phyloP scores from a whole-genome alignment of 2,329 filamentous ascomycete genomes.

The Rutstroemia sp. region DNA sequence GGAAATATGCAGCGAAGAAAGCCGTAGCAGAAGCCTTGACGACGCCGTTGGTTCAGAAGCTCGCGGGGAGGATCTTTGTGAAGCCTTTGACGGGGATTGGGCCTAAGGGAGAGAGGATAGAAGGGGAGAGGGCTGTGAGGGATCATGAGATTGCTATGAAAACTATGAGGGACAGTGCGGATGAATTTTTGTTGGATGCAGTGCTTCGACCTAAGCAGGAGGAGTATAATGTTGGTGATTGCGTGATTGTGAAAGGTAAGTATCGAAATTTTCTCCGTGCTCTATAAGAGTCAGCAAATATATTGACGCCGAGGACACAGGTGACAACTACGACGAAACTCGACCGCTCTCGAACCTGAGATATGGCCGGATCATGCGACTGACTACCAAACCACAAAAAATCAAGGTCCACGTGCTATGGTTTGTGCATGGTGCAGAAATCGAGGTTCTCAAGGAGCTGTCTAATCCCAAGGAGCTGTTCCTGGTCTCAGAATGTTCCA shows the following conservation, averaged over 20 bases:
- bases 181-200: not conserved
- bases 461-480: conserved; percentile 17
- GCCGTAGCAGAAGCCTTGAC: not conserved
- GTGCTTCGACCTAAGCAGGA: not conserved
- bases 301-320: too few species aligned
- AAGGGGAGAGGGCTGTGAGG: too few species aligned
- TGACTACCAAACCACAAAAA: too few species aligned
- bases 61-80: not conserved
- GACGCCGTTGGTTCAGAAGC: not conserved
- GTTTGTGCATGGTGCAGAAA: conserved; percentile 14
- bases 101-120: not conserved
- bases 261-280: too few species aligned
- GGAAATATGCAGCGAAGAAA: not conserved
- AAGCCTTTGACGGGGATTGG: not conserved
- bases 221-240: not conserved
- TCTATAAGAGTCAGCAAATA: too few species aligned
- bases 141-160: not conserved
- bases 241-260: not conserved
- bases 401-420: conserved; percentile 12
- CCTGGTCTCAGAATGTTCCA: conserved; percentile 8
- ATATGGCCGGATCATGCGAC: too few species aligned
- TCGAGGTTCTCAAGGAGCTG: conserved; percentile 9
- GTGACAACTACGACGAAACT: too few species aligned
- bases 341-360: too few species aligned
- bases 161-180: not conserved